Evolutionary conservation across 164 flowering plant genomes (phyloP).

Genomic region (Amborella trichopoda): DNA sequence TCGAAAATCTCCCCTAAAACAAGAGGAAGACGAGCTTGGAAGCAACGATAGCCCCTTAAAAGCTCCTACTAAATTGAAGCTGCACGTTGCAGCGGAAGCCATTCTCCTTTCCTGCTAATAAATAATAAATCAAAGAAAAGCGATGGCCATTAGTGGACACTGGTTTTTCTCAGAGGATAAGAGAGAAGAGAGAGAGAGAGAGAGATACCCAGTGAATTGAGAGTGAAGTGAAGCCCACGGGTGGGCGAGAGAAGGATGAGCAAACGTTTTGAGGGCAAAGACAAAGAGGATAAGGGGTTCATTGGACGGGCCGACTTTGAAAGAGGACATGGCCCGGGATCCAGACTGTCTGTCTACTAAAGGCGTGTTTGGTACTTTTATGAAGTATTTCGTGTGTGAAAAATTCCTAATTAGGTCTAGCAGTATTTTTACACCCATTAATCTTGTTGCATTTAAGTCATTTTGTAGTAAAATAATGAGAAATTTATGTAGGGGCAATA

Average conservation of each 20-base stretch:
- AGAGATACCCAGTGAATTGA: not conserved
- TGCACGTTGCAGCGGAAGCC: slow-evolving; percentile 22
- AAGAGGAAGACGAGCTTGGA: slow-evolving; percentile 41
- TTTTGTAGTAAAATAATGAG: too few relatives aligned
- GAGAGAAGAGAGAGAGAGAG: not conserved
- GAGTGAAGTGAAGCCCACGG: not conserved
- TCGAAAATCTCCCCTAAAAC: slow-evolving; percentile 37
- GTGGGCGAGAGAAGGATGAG: not conserved
- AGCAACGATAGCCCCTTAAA: slow-evolving; percentile 47
- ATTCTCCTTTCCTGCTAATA: slow-evolving; percentile 7
- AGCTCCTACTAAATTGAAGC: slow-evolving; percentile 38
- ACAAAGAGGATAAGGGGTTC: not conserved
- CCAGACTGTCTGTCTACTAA: too few relatives aligned
- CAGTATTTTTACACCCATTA: too few relatives aligned
- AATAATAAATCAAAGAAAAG: not conserved
- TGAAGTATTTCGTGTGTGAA: too few relatives aligned
- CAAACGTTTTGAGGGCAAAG: not conserved
- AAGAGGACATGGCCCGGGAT: not conserved
- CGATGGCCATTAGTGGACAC: not conserved
- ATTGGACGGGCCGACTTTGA: not conserved
- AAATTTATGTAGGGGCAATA: too few relatives aligned
- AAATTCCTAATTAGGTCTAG: too few relatives aligned
- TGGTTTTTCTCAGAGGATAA: not conserved
- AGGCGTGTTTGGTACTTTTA: too few relatives aligned
- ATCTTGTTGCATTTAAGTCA: too few relatives aligned